Evolutionary conservation across 345 rosid species (phyloP).

Genomic region (Turritis glabra): DNA sequence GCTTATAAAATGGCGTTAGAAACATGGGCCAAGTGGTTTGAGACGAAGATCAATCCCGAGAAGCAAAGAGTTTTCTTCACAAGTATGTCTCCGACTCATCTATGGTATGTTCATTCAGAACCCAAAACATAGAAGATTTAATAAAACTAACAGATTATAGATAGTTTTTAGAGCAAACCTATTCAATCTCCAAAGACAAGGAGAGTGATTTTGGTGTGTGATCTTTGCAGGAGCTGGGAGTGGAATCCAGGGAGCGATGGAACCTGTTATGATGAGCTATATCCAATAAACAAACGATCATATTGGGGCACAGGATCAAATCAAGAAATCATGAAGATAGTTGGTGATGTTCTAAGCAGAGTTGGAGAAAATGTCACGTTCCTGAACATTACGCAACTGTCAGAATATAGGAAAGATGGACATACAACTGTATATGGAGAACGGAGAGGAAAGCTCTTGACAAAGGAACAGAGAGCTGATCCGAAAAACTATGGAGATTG

Average conservation of each 20-base stretch:
- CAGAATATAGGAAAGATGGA: slow-evolving; percentile 86
- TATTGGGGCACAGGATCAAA: slow-evolving; percentile 95
- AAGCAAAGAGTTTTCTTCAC: slow-evolving; percentile 84
- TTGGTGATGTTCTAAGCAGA: slow-evolving; percentile 46
- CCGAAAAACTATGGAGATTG: slow-evolving; percentile 74
- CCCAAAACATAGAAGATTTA: not conserved
- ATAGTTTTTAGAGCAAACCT: not conserved
- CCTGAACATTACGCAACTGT: slow-evolving; percentile 72
- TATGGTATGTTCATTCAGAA: slow-evolving; percentile 57
- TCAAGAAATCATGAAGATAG: slow-evolving; percentile 68
- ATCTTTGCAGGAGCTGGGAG: slow-evolving; percentile 80
- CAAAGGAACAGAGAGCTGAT: slow-evolving; percentile 65
- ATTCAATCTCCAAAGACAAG: not conserved
- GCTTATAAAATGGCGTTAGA: slow-evolving; percentile 78
- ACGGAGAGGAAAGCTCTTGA: slow-evolving; percentile 79
- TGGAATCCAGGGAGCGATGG: slow-evolving; percentile 79
- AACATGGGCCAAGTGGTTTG: slow-evolving; percentile 88
- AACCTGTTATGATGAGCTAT: slow-evolving; percentile 72
- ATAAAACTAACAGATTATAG: not conserved
- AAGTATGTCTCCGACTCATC: slow-evolving; percentile 92
- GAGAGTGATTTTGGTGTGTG: slow-evolving; percentile 10
- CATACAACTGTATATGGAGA: slow-evolving; percentile 79
- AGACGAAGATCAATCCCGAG: slow-evolving; percentile 57
- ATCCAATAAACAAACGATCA: slow-evolving; percentile 60
- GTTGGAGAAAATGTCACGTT: slow-evolving; percentile 59